phyloP scores from a whole-genome alignment of 148 eudicot species.

The Cornus florida region DNA sequence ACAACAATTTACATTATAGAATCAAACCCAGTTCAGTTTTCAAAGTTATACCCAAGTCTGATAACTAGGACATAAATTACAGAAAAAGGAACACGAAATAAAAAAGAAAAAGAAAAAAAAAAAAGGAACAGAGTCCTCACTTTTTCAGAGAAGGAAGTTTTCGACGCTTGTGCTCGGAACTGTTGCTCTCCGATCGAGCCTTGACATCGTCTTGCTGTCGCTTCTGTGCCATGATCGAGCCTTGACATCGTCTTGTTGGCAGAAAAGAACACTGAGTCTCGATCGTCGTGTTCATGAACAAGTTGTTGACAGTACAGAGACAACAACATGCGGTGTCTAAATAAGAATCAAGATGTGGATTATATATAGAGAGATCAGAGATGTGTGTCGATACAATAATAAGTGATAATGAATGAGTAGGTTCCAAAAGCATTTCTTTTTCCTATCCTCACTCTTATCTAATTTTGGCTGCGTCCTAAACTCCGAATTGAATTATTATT shows the following conservation, averaged over 20 bases:
- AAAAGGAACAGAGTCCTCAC: conserved; percentile 14
- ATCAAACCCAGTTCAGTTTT: background rate
- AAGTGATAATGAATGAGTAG: conserved; percentile 9
- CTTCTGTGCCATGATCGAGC: conserved; percentile 58
- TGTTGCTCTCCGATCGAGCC: conserved; percentile 25
- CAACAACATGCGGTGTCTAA: conserved; percentile 4
- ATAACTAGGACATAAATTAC: background rate
- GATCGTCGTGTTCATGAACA: background rate
- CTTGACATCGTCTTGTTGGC: conserved; percentile 31
- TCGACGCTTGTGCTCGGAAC: conserved; percentile 52
- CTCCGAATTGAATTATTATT: too few species aligned
- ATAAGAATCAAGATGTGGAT: background rate
- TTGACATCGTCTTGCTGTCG: conserved; percentile 48
- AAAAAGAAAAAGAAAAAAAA: background rate
- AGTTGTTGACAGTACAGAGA: background rate
- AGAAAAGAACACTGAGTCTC: background rate
- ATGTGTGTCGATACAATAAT: background rate
- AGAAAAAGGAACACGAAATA: background rate
- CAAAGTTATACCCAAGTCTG: background rate
- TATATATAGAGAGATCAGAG: background rate
- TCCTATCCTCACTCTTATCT: too few species aligned
- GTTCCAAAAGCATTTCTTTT: background rate
- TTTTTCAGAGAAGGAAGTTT: conserved; percentile 41
- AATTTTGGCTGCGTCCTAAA: conserved; percentile 1
- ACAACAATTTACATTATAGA: background rate